Percentiles rank a stretch among this genome's conserved stretches.
These are phyloP conservation scores for Carex parvula DNA, from an alignment of 176 grass and related monocot species.

Conservation along the genomic window DNA sequence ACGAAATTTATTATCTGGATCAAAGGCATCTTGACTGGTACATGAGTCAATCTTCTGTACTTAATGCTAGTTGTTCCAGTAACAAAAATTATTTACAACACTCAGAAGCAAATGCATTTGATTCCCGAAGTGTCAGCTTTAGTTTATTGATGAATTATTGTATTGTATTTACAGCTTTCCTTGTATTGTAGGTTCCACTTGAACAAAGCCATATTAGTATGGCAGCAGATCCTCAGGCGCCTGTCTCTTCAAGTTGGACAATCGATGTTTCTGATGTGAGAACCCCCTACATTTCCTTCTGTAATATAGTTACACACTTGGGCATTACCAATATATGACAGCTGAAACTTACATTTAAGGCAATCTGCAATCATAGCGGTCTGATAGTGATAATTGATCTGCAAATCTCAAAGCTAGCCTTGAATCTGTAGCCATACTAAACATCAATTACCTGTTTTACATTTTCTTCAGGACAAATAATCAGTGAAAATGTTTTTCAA, in stretches of 20 bases:
- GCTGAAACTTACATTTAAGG: background rate
- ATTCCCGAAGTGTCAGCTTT: background rate
- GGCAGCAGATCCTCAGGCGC: slow-evolving; percentile 29
- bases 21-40: background rate
- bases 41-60: background rate
- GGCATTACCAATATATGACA: background rate
- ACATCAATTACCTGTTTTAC: background rate
- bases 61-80: background rate
- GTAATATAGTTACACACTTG: background rate
- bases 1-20: background rate
- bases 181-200: slow-evolving; percentile 27
- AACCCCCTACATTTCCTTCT: background rate
- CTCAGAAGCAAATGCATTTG: background rate
- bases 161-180: background rate
- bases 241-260: slow-evolving; percentile 25
- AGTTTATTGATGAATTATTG: background rate
- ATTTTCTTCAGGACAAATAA: background rate
- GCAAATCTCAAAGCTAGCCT: background rate
- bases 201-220: slow-evolving; percentile 27
- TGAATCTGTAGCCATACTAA: background rate
- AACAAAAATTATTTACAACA: background rate
- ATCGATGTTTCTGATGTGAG: slow-evolving; percentile 36
- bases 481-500: background rate
- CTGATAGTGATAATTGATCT: slow-evolving; percentile 3
- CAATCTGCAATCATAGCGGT: background rate